Evolutionary conservation across 2,329 filamentous ascomycete species (phyloP).

Genomic region (Orbilia oligospora): DNA sequence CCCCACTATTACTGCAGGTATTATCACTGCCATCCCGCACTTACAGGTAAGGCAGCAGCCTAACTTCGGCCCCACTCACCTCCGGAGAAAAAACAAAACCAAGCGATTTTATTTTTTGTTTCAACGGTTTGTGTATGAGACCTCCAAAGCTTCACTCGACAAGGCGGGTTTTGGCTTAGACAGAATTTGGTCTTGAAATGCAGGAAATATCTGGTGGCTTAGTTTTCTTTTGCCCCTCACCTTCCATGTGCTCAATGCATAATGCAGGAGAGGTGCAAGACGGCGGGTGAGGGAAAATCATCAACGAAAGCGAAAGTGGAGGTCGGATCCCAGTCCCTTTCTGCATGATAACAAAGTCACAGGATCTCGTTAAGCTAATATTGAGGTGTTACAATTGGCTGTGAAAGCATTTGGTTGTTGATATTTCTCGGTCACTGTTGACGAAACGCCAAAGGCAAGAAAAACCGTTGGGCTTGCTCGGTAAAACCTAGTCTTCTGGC

Average conservation of each 20-base stretch:
- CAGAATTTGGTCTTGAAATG: conserved; percentile 34
- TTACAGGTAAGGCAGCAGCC: conserved; percentile 61
- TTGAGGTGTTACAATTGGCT: conserved; percentile 55
- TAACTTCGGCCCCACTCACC: conserved; percentile 60
- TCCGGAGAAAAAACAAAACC: conserved; percentile 55
- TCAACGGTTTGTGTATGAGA: conserved; percentile 42
- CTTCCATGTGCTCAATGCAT: conserved; percentile 57
- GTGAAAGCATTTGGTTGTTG: conserved; percentile 3
- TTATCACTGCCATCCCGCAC: conserved; percentile 61
- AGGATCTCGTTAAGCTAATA: conserved; percentile 60
- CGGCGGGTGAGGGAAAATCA: conserved; percentile 53
- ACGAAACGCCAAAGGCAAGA: conserved; percentile 22
- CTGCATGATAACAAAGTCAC: conserved; percentile 60
- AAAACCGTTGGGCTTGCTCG: conserved; percentile 48
- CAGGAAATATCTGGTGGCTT: conserved; percentile 31
- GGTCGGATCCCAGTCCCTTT: conserved; percentile 44
- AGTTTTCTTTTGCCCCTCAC: conserved; percentile 38
- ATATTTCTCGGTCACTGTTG: conserved; percentile 18
- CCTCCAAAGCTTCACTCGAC: conserved; percentile 44
- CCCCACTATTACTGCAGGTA: conserved; percentile 60
- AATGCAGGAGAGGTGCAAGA: conserved; percentile 56
- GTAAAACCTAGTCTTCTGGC: conserved; percentile 55
- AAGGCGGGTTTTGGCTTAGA: conserved; percentile 30
- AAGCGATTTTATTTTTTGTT: conserved; percentile 22
- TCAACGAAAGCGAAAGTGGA: conserved; percentile 49